Conservation (phyloP, 495 filamentous ascomycete species). For the Hypoxylon perforatum region DNA sequence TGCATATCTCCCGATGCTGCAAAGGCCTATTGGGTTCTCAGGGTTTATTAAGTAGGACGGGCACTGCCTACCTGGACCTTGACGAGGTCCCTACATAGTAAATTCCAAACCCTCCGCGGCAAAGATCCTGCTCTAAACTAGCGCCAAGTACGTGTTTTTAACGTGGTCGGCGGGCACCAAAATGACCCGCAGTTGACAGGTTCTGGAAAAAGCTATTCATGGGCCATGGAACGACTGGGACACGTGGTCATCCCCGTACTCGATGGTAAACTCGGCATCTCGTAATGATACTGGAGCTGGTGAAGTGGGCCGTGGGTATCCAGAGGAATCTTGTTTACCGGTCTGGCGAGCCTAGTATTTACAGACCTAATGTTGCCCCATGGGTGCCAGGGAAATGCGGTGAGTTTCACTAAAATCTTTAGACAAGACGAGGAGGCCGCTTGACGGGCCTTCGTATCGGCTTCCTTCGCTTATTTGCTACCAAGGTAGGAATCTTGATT, state of each 20-base stretch:
- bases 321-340: background rate
- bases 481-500: background rate
- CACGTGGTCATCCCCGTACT: slow-evolving; percentile 25
- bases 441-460: background rate
- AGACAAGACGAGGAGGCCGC: background rate
- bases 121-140: background rate
- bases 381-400: background rate
- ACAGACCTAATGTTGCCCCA: background rate
- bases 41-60: background rate
- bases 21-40: slow-evolving; percentile 1
- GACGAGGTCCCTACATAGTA: background rate
- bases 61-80: background rate
- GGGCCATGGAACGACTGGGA: slow-evolving; percentile 15
- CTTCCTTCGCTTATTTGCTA: background rate
- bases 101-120: background rate
- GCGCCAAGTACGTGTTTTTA: background rate
- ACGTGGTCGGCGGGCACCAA: slow-evolving; percentile 3
- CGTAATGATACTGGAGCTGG: background rate
- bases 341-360: background rate
- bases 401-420: background rate
- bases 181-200: slow-evolving; percentile 8
- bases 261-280: background rate
- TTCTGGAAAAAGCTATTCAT: background rate
- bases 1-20: background rate
- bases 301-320: background rate